Conservation (phyloP, 345 rosid genomes). For the Syzygium jambos region DNA sequence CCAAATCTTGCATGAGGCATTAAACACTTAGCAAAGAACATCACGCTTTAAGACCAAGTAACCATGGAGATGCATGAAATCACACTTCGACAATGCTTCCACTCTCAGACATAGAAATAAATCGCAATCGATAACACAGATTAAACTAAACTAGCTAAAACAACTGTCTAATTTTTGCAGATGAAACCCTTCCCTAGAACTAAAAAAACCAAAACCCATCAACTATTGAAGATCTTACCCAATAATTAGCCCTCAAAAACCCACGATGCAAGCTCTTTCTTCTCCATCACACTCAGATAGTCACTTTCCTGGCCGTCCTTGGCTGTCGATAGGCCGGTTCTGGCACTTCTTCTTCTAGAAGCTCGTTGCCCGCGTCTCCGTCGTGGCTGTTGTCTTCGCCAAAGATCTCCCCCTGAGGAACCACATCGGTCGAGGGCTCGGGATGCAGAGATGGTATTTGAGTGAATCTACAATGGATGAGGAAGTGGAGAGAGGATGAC, state of each 20-base stretch:
- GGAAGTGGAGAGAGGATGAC: background rate
- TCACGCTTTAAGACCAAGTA: background rate
- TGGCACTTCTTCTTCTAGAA: constrained; percentile 1
- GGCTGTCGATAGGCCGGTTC: background rate
- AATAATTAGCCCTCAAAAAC: background rate
- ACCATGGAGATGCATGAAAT: background rate
- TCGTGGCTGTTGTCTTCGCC: background rate
- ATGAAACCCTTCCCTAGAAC: background rate
- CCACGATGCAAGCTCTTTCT: constrained; percentile 67
- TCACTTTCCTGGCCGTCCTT: background rate
- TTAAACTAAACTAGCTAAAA: background rate
- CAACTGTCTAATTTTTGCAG: background rate
- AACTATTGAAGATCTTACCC: background rate
- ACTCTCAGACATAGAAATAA: background rate
- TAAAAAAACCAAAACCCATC: background rate
- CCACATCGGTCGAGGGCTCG: background rate
- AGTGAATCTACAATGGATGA: background rate
- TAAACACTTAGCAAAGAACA: background rate
- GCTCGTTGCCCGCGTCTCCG: background rate
- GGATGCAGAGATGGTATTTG: background rate
- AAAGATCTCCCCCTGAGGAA: too few relatives aligned
- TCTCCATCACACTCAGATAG: constrained; percentile 57
- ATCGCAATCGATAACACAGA: background rate
- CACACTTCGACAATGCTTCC: background rate
- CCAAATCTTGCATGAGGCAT: background rate